Evolutionary conservation across 2,329 filamentous ascomycete species (phyloP), one percentile per base, ranked within the genome.

Genomic region (Oidium heveae): DNA sequence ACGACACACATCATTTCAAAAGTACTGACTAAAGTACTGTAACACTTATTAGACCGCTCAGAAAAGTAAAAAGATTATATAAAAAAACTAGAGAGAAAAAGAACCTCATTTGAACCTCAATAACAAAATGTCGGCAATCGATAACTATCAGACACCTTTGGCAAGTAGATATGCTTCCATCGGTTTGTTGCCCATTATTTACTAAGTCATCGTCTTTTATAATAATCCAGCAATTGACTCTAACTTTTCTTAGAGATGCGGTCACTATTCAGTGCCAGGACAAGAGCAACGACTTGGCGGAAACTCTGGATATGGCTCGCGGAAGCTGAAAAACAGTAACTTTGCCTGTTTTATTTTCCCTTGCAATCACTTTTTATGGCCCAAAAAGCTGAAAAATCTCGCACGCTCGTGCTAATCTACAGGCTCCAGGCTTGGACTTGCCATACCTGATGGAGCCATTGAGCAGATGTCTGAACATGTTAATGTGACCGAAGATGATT

Each of bases 301-400:
- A 54, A 77, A 75, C 59, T 94, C 18, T 95, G 88, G 88, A 71
- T 89, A 47, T 80, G 75, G 69, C 81, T 94, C 12, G 87, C 87
- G 24, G 82, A 94, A 71, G 73, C 76, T 10, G 82, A 94, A 71
- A 80, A 80, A 66, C 82, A 88, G 67, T 49, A 28, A 49, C n/a
- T 28, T 15, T 22, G 7, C 28, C 28, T 32, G 8, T 32, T 9
- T 32, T 32, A 32, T 32, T 33, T 10, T 33, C 9, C 9, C 32
- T 33, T 33, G 28, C 28, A 32, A 32, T 33, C 10, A 8, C 32
- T 33, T 33, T 33, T 10, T 10, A 33, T 10, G 32, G 8, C 32
- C 32, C 32, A 33, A 33, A 10, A 33, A 33, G 32, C 32, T 33
- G 32, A 33, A 10, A 33, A 10, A 2, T 8, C 9, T 33, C 9